Conservation (phyloP, 1,284 basidiomycete genomes). For the Cutaneotrichosporon cyanovorans region DNA sequence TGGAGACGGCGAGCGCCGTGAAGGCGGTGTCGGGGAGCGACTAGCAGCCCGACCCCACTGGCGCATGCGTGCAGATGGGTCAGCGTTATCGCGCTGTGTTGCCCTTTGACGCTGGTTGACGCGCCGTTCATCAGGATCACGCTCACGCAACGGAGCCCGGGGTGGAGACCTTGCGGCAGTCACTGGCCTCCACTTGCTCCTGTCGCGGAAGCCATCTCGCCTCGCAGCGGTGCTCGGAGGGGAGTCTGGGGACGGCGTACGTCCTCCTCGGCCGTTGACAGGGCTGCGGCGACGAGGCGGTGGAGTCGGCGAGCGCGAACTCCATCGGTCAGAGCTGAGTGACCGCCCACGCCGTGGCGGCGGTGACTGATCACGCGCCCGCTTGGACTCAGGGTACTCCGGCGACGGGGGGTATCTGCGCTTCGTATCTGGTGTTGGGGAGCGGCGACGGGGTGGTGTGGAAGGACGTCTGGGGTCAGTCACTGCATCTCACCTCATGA, state of each 20-base stretch:
- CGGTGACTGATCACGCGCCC: constrained; percentile 6
- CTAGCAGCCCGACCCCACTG: background rate
- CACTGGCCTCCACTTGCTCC: background rate
- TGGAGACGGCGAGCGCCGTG: background rate
- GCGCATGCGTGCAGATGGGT: background rate
- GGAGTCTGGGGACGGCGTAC: constrained; percentile 1
- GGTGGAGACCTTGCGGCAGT: too few species aligned
- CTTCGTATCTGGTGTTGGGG: constrained; percentile 5
- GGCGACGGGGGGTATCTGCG: constrained; percentile 6
- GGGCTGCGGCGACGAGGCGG: background rate
- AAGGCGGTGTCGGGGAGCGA: background rate
- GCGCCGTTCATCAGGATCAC: constrained; percentile 1
- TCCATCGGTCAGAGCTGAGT: background rate
- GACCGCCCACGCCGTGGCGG: background rate
- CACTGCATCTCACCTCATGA: background rate
- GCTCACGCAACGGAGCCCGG: background rate
- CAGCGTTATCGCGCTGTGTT: too few species aligned
- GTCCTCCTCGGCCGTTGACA: background rate
- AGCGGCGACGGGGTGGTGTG: constrained; percentile 5
- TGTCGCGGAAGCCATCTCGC: background rate
- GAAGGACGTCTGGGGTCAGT: background rate
- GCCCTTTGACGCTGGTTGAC: background rate
- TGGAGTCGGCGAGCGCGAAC: background rate
- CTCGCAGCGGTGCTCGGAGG: too few species aligned
- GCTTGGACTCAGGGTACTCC: constrained; percentile 5